phyloP scores from a whole-genome alignment of 768 basidiomycete genomes.

The Chalciporus chontae region DNA sequence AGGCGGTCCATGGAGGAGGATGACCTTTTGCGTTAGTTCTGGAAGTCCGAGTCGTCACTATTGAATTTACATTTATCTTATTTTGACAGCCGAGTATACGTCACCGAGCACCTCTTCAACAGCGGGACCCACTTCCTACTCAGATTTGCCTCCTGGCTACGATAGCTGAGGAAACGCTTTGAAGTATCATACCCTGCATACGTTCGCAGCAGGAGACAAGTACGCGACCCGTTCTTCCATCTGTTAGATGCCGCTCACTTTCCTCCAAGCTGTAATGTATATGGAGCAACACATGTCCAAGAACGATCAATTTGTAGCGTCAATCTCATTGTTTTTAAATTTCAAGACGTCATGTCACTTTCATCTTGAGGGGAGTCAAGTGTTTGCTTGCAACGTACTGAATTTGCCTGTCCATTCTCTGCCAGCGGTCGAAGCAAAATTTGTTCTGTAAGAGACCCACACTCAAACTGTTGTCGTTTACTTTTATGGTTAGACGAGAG shows the following conservation, averaged over 20 bases:
- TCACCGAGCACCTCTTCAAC: constrained; percentile 20
- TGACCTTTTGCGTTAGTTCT: constrained; percentile 24
- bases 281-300: not conserved
- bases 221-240: not conserved
- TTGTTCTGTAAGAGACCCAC: too few species aligned
- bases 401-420: too few species aligned
- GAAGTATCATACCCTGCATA: not conserved
- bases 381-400: too few species aligned
- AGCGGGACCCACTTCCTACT: constrained; percentile 13
- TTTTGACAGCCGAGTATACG: constrained; percentile 27
- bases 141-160: constrained; percentile 30
- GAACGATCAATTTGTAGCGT: not conserved
- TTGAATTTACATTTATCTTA: not conserved
- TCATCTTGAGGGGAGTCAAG: too few species aligned
- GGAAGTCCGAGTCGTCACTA: not conserved
- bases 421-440: too few species aligned
- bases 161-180: constrained; percentile 17
- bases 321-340: not conserved
- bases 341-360: not conserved
- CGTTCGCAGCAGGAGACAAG: not conserved
- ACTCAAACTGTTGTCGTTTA: too few species aligned
- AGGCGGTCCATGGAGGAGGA: constrained; percentile 43
- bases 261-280: not conserved
- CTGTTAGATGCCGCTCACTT: not conserved
- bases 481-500: too few species aligned